phyloP scores from a whole-genome alignment of 192 early-diverging fungal species.

The Powellomyces hirtus region DNA sequence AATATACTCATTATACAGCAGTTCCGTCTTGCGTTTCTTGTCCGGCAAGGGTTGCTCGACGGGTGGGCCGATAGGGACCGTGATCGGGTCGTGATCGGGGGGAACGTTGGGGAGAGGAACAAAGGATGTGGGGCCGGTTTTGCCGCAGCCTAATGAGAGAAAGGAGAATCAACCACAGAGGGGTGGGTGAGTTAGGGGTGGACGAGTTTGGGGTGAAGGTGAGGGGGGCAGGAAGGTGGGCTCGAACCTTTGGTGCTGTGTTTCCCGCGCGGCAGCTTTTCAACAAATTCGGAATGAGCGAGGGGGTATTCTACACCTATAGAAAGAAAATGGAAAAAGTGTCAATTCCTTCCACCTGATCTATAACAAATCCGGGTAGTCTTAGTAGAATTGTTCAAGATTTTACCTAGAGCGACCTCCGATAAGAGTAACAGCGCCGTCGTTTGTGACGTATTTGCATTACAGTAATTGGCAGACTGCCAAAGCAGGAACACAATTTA shows the following conservation, averaged over 20 bases:
- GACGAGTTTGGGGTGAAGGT: not conserved
- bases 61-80: slow-evolving; percentile 24
- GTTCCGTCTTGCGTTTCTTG: slow-evolving; percentile 47
- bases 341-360: too few species aligned
- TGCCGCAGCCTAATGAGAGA: slow-evolving; percentile 55
- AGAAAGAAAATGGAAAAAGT: too few species aligned
- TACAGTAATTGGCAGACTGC: slow-evolving; percentile 72
- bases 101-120: slow-evolving; percentile 41
- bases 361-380: not conserved
- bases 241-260: slow-evolving; percentile 35
- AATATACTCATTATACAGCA: slow-evolving; percentile 77
- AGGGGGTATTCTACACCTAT: slow-evolving; percentile 34
- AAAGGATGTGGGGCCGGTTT: slow-evolving; percentile 48
- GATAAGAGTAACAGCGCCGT: slow-evolving; percentile 67
- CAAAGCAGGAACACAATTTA: too few species aligned
- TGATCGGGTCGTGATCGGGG: slow-evolving; percentile 42
- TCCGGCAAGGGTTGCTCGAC: not conserved
- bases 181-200: not conserved
- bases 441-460: slow-evolving; percentile 27
- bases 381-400: too few species aligned
- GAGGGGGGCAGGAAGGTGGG: slow-evolving; percentile 32
- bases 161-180: slow-evolving; percentile 31
- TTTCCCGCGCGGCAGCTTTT: slow-evolving; percentile 52
- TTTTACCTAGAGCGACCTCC: slow-evolving; percentile 69
- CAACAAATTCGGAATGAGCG: slow-evolving; percentile 28